These are phyloP conservation scores for Plectosphaerella sp. DNA, from an alignment of 2,329 filamentous ascomycete genomes.

Conservation along the genomic window DNA sequence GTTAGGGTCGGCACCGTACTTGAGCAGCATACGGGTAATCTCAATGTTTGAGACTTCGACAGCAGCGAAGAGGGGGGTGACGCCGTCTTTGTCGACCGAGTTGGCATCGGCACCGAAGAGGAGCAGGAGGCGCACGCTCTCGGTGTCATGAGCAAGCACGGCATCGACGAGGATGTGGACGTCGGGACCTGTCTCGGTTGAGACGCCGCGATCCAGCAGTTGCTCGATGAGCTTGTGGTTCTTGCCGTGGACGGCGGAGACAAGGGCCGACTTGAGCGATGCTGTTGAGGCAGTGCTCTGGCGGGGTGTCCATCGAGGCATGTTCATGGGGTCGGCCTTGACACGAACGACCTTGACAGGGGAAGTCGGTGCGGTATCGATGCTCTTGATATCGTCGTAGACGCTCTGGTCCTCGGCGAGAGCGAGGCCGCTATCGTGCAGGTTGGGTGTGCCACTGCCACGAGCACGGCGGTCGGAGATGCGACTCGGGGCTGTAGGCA, in stretches of 20 bases:
- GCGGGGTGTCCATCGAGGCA: conserved; percentile 49
- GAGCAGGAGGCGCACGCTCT: conserved; percentile 50
- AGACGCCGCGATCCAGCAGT: conserved; percentile 52
- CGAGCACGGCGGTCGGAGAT: conserved; percentile 8
- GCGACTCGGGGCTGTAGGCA: conserved; percentile 7
- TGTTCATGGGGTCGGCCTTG: conserved; percentile 42
- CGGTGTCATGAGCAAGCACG: conserved; percentile 43
- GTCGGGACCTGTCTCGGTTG: conserved; percentile 42
- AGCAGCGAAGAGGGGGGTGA: conserved; percentile 46
- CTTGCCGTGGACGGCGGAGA: conserved; percentile 49
- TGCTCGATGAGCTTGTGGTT: conserved; percentile 55
- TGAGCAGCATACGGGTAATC: conserved; percentile 54
- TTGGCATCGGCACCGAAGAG: conserved; percentile 57
- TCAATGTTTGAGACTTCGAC: conserved; percentile 50
- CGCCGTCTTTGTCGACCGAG: conserved; percentile 38
- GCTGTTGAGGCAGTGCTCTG: conserved; percentile 36
- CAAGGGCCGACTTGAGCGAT: conserved; percentile 40
- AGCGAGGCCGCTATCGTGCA: conserved; percentile 19
- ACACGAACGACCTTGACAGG: conserved; percentile 37
- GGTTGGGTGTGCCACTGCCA: conserved; percentile 5
- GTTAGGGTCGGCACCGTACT: conserved; percentile 60
- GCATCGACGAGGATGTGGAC: conserved; percentile 49
- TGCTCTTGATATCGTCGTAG: conserved; percentile 22
- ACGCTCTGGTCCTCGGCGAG: conserved; percentile 25
- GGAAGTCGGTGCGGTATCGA: conserved; percentile 5